A percentile compares a stretch with the other conserved stretches of the same genome.
Evolutionary conservation across 805 yeast species (phyloP).

Genomic region (Kluyveromyces aestuarii): DNA sequence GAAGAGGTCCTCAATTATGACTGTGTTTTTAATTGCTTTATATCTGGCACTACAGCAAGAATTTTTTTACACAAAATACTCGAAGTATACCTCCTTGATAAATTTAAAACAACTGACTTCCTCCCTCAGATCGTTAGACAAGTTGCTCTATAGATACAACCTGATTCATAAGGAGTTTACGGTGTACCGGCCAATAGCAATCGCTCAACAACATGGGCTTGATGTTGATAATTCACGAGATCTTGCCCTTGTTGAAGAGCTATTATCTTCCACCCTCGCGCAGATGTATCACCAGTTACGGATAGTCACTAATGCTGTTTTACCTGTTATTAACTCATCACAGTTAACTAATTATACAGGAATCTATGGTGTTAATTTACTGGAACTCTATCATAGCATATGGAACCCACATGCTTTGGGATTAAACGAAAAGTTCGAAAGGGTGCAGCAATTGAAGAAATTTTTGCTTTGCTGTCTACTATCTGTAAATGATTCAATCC

Average conservation of each 20-base stretch:
- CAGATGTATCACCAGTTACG: slow-evolving; percentile 17
- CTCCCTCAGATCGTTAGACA: slow-evolving; percentile 17
- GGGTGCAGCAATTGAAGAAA: slow-evolving; percentile 33
- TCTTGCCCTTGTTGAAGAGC: slow-evolving; percentile 18
- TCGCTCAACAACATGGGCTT: slow-evolving; percentile 1
- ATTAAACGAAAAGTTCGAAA: slow-evolving; percentile 26
- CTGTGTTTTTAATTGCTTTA: slow-evolving; percentile 9
- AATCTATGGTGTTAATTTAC: slow-evolving; percentile 31
- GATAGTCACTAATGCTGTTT: slow-evolving; percentile 18
- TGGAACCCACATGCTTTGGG: slow-evolving; percentile 9
- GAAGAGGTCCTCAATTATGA: slow-evolving; percentile 2
- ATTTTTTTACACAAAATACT: slow-evolving; percentile 11
- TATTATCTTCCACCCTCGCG: slow-evolving; percentile 29
- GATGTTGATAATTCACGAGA: slow-evolving; percentile 4
- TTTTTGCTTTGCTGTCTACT: slow-evolving; percentile 35
- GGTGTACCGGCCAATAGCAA: slow-evolving; percentile 14
- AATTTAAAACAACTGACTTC: slow-evolving; percentile 8
- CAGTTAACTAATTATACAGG: slow-evolving; percentile 36
- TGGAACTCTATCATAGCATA: slow-evolving; percentile 22
- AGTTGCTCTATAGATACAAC: slow-evolving; percentile 19
- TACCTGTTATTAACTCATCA: slow-evolving; percentile 24
- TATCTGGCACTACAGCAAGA: slow-evolving; percentile 20
- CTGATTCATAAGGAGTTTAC: slow-evolving; percentile 24
- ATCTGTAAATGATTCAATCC: slow-evolving; percentile 20
- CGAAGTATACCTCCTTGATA: slow-evolving; percentile 12